Base-by-base conservation (phyloP, 177 flowering plant genomes). In the Vitis hybrid region DNA sequence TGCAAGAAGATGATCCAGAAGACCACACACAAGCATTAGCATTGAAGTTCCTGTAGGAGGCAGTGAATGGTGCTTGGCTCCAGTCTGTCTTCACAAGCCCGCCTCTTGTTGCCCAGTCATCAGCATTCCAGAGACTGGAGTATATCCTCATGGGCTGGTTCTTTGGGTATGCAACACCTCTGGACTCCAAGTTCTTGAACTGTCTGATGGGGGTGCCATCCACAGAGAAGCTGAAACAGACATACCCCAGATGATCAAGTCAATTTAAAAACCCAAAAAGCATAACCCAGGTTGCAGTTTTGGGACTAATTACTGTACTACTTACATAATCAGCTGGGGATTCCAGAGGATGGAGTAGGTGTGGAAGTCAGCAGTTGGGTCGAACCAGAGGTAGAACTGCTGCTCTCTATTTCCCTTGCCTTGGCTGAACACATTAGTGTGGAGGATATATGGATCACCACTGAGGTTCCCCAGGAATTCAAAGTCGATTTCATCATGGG, bases 31-130 rank as follows among this genome's bases (percentile, higher is more conserved):
- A 79, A 2, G 82, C 80, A 1, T 78, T 34, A 34, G 75, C 71
- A 11, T 73, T 60, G 68, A 76, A 76, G 58, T 51, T 60, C 17
- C 68, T 57, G 66, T 62, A 79, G 12, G 77, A 73, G 17, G 82
- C 74, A 7, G 66, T 65, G 77, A 79, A 80, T 12, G 83, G 83
- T 2, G 83, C 83, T 48, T 71, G 67, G 56, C 23, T 62, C 83
- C 83, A 80, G 57, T 80, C 76, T 1, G 80, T 76, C 77, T 79
- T 79, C 6, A 76, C 77, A 3, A 73, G 70, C 7, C 82, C 82
- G 4, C 82, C 82, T 8, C 74, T 61, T 30, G 82, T 79, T 2
- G 82, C 82, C 82, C 82, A 79, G 39, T 79, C 72, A 12, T 79
- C 82, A 0, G 79, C 82, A 19, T 77, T 72, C 80, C 82, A 76